Conservation (phyloP, 805 yeast species). For the Yamadazyma philogaea region DNA sequence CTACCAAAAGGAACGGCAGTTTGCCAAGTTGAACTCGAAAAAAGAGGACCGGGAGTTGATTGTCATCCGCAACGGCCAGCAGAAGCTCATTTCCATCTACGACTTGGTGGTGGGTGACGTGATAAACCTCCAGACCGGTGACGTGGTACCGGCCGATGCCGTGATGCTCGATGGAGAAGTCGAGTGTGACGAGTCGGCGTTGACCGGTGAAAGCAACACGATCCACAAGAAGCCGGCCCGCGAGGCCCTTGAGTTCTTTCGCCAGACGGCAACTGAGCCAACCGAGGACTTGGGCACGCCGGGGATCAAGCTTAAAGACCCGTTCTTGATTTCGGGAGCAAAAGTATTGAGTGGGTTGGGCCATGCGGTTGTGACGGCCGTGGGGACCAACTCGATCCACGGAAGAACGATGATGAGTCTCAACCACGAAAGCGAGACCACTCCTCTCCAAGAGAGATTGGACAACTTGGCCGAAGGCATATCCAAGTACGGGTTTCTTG, state of each 20-base stretch:
- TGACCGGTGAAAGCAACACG: constrained; percentile 92
- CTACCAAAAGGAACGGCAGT: constrained; percentile 93
- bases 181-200: constrained; percentile 87
- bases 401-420: constrained; percentile 89
- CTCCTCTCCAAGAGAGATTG: constrained; percentile 85
- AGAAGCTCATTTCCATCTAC: constrained; percentile 63
- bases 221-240: constrained; percentile 64
- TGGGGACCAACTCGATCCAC: constrained; percentile 84
- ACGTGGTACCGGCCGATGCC: constrained; percentile 86
- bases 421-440: constrained; percentile 70
- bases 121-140: constrained; percentile 84
- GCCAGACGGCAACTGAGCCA: constrained; percentile 22
- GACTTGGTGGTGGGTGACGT: constrained; percentile 87
- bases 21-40: constrained; percentile 80
- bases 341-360: constrained; percentile 84
- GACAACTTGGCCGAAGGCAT: constrained; percentile 86
- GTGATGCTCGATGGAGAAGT: constrained; percentile 69
- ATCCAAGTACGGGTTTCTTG: constrained; percentile 88
- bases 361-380: constrained; percentile 80
- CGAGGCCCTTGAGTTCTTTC: constrained; percentile 20
- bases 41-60: constrained; percentile 80
- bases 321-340: constrained; percentile 90
- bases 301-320: constrained; percentile 55
- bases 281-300: constrained; percentile 40
- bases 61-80: constrained; percentile 71